Percentiles rank a stretch among this genome's conserved stretches.
These are phyloP conservation scores for Prunus dulcis DNA, from an alignment of 306 rosid genomes.

Conservation along the genomic window DNA sequence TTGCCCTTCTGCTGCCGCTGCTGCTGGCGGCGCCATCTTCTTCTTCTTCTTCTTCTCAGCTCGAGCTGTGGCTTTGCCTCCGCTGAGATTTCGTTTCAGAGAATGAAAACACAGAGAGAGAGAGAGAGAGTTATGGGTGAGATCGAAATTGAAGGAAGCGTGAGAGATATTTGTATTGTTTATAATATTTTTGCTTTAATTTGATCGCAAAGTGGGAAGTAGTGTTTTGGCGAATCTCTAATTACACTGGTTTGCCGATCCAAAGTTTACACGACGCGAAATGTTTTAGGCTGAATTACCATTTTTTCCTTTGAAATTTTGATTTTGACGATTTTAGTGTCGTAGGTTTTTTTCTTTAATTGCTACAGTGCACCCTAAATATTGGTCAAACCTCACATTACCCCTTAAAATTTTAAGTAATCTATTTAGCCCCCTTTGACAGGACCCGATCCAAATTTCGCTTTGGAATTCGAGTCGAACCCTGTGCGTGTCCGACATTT, in stretches of 20 bases:
- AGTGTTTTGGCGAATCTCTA: neutral
- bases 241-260: neutral
- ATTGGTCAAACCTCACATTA: too few species aligned
- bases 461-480: too few species aligned
- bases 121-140: neutral
- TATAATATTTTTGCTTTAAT: too few species aligned
- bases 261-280: neutral
- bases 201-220: neutral
- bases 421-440: too few species aligned
- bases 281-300: too few species aligned
- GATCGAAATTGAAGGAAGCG: neutral
- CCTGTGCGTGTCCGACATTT: too few species aligned
- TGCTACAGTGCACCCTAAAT: too few species aligned
- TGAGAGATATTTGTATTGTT: constrained; percentile 5
- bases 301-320: too few species aligned
- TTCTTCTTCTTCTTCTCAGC: constrained; percentile 1
- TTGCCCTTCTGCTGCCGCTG: constrained; percentile 39
- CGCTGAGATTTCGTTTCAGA: constrained; percentile 1
- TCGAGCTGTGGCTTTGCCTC: neutral
- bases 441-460: too few species aligned
- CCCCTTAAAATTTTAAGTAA: too few species aligned
- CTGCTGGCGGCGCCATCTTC: constrained; percentile 71
- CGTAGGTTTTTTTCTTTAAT: too few species aligned
- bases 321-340: too few species aligned
- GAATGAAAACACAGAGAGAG: neutral